These are phyloP conservation scores for Tilletia setariae DNA, from an alignment of 1,284 basidiomycete genomes.

Conservation along the genomic window DNA sequence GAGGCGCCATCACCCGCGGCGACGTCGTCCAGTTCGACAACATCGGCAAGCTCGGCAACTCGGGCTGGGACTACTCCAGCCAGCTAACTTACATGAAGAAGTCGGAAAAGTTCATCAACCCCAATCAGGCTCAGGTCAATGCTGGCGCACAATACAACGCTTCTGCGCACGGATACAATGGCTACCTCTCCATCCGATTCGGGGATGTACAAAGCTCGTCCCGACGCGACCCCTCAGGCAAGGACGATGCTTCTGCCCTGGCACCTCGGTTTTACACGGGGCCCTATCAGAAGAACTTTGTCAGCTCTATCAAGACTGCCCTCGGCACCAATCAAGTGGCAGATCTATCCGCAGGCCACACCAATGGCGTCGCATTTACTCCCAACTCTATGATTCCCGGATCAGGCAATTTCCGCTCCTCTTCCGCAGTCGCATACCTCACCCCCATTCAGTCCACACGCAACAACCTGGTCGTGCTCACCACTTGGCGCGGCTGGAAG, in stretches of 20 bases:
- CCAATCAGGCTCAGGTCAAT: slow-evolving; percentile 59
- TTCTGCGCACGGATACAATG: slow-evolving; percentile 60
- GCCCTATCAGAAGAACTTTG: slow-evolving; percentile 3
- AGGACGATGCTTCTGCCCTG: not conserved
- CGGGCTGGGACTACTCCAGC: slow-evolving; percentile 63
- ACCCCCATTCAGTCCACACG: slow-evolving; percentile 55
- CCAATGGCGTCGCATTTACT: slow-evolving; percentile 57
- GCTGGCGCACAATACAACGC: slow-evolving; percentile 60
- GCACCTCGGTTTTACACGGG: not conserved
- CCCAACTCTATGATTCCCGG: slow-evolving; percentile 58
- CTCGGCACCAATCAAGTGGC: slow-evolving; percentile 59
- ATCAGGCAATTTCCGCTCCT: slow-evolving; percentile 52
- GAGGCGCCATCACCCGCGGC: slow-evolving; percentile 59
- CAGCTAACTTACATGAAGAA: slow-evolving; percentile 63
- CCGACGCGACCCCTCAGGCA: not conserved
- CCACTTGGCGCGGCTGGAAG: slow-evolving; percentile 52
- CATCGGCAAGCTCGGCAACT: slow-evolving; percentile 56
- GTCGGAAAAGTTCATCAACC: slow-evolving; percentile 63
- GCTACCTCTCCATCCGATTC: slow-evolving; percentile 61
- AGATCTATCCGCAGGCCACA: slow-evolving; percentile 63
- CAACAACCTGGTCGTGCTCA: slow-evolving; percentile 67
- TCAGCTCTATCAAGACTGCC: slow-evolving; percentile 56
- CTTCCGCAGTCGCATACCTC: slow-evolving; percentile 58
- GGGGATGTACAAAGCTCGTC: slow-evolving; percentile 29
- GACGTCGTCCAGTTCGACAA: slow-evolving; percentile 9